Percentiles rank a stretch among this genome's conserved stretches.
Conservation (phyloP, 805 yeast species). For the Candida railenensis region DNA sequence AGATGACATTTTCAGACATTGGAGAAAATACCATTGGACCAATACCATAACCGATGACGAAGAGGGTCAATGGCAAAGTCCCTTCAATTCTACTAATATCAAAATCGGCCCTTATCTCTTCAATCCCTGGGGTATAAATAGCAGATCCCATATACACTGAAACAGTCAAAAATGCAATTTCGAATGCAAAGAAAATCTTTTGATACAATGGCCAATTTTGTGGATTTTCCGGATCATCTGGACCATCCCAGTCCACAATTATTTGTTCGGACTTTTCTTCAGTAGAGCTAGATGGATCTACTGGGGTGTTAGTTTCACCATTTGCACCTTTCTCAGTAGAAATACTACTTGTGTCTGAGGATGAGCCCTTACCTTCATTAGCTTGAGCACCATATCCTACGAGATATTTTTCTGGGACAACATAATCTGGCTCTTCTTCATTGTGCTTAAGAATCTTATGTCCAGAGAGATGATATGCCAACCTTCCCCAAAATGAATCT, state of each 20-base stretch:
- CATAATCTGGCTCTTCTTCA: constrained; percentile 29
- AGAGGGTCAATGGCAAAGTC: constrained; percentile 42
- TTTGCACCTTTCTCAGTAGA: no score
- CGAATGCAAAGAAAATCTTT: constrained; percentile 36
- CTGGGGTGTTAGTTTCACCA: no score
- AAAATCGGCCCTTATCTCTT: constrained; percentile 41
- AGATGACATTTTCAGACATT: constrained; percentile 46
- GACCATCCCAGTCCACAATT: constrained; percentile 30
- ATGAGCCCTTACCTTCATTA: not conserved
- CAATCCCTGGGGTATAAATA: constrained; percentile 49
- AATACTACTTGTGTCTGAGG: constrained; percentile 6
- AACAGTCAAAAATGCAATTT: constrained; percentile 44
- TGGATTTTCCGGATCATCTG: constrained; percentile 57
- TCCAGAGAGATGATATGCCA: constrained; percentile 24
- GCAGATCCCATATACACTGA: constrained; percentile 54
- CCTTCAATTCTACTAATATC: constrained; percentile 42
- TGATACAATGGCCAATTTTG: constrained; percentile 50
- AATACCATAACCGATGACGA: constrained; percentile 57
- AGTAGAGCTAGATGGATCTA: no score
- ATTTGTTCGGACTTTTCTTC: not conserved
- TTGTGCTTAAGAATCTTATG: constrained; percentile 21
- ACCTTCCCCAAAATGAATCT: constrained; percentile 31
- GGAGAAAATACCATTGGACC: constrained; percentile 60
- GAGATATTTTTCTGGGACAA: constrained; percentile 31
- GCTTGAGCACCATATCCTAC: constrained; percentile 2